Evolutionary conservation across 306 rosid species (phyloP).

Genomic region (Cicer arietinum): DNA sequence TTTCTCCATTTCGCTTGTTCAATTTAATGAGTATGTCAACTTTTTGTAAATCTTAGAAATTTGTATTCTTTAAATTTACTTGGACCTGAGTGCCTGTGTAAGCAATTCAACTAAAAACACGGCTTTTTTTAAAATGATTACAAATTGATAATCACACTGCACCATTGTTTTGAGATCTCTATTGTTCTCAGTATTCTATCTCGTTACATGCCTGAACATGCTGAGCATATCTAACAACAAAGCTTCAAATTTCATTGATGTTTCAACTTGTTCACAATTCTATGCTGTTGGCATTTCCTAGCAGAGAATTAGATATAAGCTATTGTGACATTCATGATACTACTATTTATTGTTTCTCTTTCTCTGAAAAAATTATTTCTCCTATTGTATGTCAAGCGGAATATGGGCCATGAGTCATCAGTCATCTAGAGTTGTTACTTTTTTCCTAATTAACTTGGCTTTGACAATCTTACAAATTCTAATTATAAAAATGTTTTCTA

Average conservation of each 20-base stretch:
- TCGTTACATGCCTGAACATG: constrained; percentile 19
- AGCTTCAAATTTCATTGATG: constrained; percentile 7
- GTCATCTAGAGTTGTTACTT: background rate
- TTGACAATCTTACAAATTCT: constrained; percentile 21
- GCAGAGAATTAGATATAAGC: background rate
- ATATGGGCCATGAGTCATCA: background rate
- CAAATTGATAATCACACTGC: background rate
- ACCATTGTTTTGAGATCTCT: too few relatives aligned
- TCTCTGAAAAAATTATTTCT: background rate
- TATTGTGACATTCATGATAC: constrained; percentile 8
- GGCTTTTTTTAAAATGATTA: constrained; percentile 7
- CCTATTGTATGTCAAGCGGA: constrained; percentile 23
- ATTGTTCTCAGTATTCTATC: constrained; percentile 1
- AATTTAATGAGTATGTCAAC: constrained; percentile 86
- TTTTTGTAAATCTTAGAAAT: constrained; percentile 13
- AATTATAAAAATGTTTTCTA: constrained; percentile 16
- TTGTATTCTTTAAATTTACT: background rate
- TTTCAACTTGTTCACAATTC: constrained; percentile 32
- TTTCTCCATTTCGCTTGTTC: constrained; percentile 95
- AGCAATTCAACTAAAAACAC: constrained; percentile 5
- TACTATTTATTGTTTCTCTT: background rate
- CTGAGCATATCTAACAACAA: background rate
- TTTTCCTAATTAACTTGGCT: constrained; percentile 17
- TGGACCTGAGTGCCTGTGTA: constrained; percentile 21
- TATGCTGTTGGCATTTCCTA: background rate